Evolutionary conservation across 2,329 filamentous ascomycete genomes (phyloP), one percentile per base, ranked within the genome.

Genomic region (Plectosphaerella sp.): DNA sequence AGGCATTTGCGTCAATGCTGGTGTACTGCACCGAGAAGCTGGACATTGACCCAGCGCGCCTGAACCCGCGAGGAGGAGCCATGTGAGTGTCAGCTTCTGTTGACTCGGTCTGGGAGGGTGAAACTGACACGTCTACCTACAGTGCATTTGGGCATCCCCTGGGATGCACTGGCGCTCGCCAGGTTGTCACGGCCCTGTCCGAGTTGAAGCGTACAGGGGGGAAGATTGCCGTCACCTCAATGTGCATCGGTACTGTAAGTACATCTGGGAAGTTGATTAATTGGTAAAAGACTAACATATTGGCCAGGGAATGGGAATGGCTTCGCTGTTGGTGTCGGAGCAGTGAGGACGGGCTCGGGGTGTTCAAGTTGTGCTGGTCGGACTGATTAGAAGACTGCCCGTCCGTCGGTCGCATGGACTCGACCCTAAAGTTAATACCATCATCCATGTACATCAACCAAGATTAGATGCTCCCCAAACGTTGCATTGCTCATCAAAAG

Each of bases 1-100:
- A 90, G 73, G 87, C 87, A 0, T 90, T 90, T 61, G 87, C 87
- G 2, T 87, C 83, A 3, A 89, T 89, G 87, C 20, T 48, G 46
- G 46, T 48, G 8, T 48, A 48, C 15, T 48, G 46, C 46, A 37
- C 46, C 18, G 46, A 48, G 33, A 39, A 10, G n/a, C 46, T 48
- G 11, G 9, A 37, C n/a, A 37, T 48, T 16, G 46, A 48, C 15
- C 46, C 46, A 2, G 33, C 46, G 3, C 25, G 51, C 11, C 25
- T 55, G 14, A 52, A 55, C 35, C 45, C 45, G 5, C 20, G 50
- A 28, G 54, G 54, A 42, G 54, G 54, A 18, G 55, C 55, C 4
- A 57, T 57, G 52, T 56, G 45, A 45, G 54, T 53, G 7, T 36
- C 16, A 39, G 14, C 14, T 22, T 36, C 16, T 18, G 20, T 45